These are phyloP conservation scores for Mayamaea pseudoterrestris DNA, from an alignment of 108 stramenopile genomes.

Conservation along the genomic window DNA sequence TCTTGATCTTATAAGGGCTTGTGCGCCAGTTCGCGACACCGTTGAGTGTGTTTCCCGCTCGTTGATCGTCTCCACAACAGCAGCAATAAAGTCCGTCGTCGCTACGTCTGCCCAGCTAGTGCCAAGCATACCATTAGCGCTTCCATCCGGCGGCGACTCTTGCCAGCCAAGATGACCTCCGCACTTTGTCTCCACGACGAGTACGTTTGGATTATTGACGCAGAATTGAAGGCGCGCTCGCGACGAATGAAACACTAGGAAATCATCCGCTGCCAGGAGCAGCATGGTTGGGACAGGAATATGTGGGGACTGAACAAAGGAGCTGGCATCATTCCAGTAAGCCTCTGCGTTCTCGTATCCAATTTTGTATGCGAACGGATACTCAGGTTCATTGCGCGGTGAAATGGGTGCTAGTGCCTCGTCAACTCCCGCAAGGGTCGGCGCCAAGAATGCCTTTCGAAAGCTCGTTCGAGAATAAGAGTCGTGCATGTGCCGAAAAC, in stretches of 20 bases:
- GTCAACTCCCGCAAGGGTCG: constrained; percentile 58
- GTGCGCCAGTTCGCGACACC: too few species aligned
- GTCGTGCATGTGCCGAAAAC: constrained; percentile 23
- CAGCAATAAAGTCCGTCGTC: constrained; percentile 72
- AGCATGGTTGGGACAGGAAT: constrained; percentile 68
- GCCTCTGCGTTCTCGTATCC: constrained; percentile 51
- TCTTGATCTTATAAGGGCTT: too few species aligned
- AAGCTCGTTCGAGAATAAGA: constrained; percentile 34
- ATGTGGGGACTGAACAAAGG: constrained; percentile 46
- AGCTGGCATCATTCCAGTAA: constrained; percentile 65
- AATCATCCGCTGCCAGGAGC: constrained; percentile 69
- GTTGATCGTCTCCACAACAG: constrained; percentile 17
- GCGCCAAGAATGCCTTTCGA: constrained; percentile 29
- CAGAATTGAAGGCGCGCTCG: constrained; percentile 41
- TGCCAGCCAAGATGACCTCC: constrained; percentile 86
- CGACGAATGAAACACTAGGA: constrained; percentile 48
- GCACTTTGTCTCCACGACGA: constrained; percentile 70
- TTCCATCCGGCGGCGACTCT: constrained; percentile 45
- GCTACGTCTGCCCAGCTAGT: constrained; percentile 78
- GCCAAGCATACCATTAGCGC: constrained; percentile 21
- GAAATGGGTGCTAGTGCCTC: constrained; percentile 43
- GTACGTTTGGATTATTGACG: constrained; percentile 67
- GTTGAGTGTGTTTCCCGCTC: background rate
- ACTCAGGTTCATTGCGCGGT: constrained; percentile 43
- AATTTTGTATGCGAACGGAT: constrained; percentile 47